Percentiles rank a stretch among this genome's conserved stretches.
Evolutionary conservation across 2,329 filamentous ascomycete species (phyloP).

Genomic region (Colletotrichum endophyticum): DNA sequence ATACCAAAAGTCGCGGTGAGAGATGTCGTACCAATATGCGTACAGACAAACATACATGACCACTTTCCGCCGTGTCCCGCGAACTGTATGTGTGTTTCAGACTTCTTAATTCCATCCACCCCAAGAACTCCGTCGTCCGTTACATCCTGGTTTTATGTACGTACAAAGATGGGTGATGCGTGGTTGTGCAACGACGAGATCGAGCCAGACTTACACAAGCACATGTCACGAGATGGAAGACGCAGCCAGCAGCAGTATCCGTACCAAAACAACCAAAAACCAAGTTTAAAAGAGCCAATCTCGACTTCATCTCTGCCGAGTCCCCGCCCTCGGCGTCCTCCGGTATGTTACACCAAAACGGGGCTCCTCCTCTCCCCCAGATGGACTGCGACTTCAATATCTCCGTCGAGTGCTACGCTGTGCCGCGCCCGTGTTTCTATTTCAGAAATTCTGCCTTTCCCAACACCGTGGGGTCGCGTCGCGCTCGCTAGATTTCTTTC

Average conservation of each 20-base stretch:
- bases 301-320: not conserved
- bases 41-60: not conserved
- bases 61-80: not conserved
- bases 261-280: not conserved
- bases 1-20: not conserved
- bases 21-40: not conserved
- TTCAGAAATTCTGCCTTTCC: not conserved
- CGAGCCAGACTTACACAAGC: not conserved
- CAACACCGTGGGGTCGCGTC: not conserved
- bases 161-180: not conserved
- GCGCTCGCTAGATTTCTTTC: not conserved
- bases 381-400: not conserved
- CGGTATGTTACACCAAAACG: not conserved
- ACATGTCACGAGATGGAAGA: not conserved
- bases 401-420: not conserved
- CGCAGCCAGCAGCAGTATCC: not conserved
- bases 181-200: not conserved
- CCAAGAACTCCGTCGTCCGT: not conserved
- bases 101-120: not conserved
- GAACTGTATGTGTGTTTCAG: not conserved
- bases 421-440: not conserved
- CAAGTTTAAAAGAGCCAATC: conserved; percentile 2
- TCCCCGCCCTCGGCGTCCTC: not conserved
- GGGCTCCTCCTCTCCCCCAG: not conserved
- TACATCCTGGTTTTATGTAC: not conserved